Evolutionary conservation across 805 yeast species (phyloP), one percentile per base, ranked within the genome.

Genomic region (Zygosaccharomyces bisporus): DNA sequence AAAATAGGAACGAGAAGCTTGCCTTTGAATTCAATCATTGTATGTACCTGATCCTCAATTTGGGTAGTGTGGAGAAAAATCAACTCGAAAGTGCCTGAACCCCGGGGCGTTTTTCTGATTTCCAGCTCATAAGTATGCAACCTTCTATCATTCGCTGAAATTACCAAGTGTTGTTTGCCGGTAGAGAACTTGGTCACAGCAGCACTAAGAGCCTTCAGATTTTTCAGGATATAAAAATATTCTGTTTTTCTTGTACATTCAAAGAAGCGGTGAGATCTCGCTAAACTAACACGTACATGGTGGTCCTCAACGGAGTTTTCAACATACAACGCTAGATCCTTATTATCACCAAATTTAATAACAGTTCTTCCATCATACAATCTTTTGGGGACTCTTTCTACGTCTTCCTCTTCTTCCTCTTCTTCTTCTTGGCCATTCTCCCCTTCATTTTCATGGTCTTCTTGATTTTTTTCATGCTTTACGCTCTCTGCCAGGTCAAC

Each of bases 41-140:
- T 70, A 21, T 70, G 50, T 0, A 79, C 77, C 2, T 69, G 65
- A 5, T 56, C 66, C 4, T 76, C 80, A 0, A 83, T 63, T 10
- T 63, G 57, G 0, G 96, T 88, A 43, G 70, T 69, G 61, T 90
- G 93, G 3, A 81, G 53, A 23, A 78, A 68, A 23, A 66, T 59
- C 18, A 86, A 46, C 1, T 62, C 52, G n/a, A 71, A 63, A 14
- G 12, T 18, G 13, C 37, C 34, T 7, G 31, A 14, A 6, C 16
- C 34, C 20, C 14, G 42, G 30, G 12, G 71, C 30, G 53, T 60
- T 5, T 63, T 62, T 17, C 54, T 43, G 14, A 66, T 41, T 12
- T 30, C 8, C 45, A 60, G 33, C 43, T 53, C 38, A 38, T 40
- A 57, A 5, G 55, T 54, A 41, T 55, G 33, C 7, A 62, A 38